Base-by-base conservation (phyloP, 2,329 filamentous ascomycete genomes). In the Fusarium musae region DNA sequence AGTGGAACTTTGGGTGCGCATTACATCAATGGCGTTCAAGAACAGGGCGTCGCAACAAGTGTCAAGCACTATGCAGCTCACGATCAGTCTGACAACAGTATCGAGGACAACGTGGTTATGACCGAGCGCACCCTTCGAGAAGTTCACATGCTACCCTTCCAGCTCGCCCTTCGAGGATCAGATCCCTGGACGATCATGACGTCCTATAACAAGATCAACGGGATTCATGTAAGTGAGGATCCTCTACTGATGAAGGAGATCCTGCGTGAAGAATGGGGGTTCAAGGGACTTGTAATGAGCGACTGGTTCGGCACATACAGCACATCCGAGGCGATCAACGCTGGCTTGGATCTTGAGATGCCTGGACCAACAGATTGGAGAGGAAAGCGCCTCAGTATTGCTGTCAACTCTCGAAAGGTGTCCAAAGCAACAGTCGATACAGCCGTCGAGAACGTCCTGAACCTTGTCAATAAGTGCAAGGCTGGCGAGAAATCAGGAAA, bases 11-110 rank as follows among this genome's bases (percentile, higher is more conserved):
- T 83, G 40, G 83, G 82, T 0, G 57, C 75, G 5, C 64, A 63
- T 9, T 77, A 76, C 5, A 74, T 84, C 42, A 81, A 79, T 34
- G 83, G 83, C 5, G 80, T 84, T 8, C 82, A 85, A 63, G 79
- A 80, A 5, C 79, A 77, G 15, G 82, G 82, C 1, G 79, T 85
- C 19, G 79, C 79, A 23, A 82, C 82, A 1, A 83, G 81, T 3
- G 82, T 84, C 42, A 85, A 85, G 73, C 83, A 85, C 54, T 85
- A 83, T 70, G 80, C 82, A 2, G 83, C 82, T 43, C 84, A 84
- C 63, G 83, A 85, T 40, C 77, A 79, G 56, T 79, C 79, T 3
- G 76, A 71, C 10, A 74, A 76, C 34, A 71, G 77, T 15, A 72
- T 79, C 10, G 74, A 77, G 16, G 75, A 77, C 17, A 72, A 70